These are phyloP conservation scores for Priceomyces fermenticarens DNA, from an alignment of 805 yeast genomes.

Conservation along the genomic window DNA sequence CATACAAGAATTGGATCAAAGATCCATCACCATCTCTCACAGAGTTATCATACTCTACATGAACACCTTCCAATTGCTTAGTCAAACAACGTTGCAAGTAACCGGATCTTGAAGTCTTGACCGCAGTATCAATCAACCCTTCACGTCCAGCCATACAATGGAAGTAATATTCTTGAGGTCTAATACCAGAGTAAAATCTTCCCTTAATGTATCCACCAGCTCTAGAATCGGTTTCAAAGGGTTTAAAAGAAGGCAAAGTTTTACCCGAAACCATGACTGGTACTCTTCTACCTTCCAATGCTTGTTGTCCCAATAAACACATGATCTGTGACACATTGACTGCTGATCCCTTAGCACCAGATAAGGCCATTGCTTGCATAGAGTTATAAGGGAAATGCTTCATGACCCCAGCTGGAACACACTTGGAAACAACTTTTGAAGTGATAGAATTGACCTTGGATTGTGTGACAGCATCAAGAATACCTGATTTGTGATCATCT, in stretches of 20 bases:
- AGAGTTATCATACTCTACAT: slow-evolving; percentile 87
- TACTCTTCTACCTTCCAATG: slow-evolving; percentile 98
- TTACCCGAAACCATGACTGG: slow-evolving; percentile 99
- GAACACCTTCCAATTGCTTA: slow-evolving; percentile 96
- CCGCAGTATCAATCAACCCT: slow-evolving; percentile 99
- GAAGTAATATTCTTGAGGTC: slow-evolving; percentile 98
- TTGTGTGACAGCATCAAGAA: slow-evolving; percentile 93
- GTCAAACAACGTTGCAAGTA: slow-evolving; percentile 97
- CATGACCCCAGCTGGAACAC: slow-evolving; percentile 96
- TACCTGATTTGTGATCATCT: slow-evolving; percentile 88
- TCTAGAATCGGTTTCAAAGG: slow-evolving; percentile 94
- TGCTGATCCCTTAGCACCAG: slow-evolving; percentile 99
- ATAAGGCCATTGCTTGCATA: slow-evolving; percentile 98
- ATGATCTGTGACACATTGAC: slow-evolving; percentile 98
- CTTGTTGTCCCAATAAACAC: slow-evolving; percentile 99
- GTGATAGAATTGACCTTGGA: slow-evolving; percentile 89
- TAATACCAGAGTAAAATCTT: slow-evolving; percentile 95
- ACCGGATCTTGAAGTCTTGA: slow-evolving; percentile 97
- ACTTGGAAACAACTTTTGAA: slow-evolving; percentile 87
- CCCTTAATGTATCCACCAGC: slow-evolving; percentile 99
- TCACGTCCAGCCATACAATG: slow-evolving; percentile 99
- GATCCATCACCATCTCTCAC: slow-evolving; percentile 96
- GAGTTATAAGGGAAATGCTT: slow-evolving; percentile 93
- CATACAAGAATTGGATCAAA: slow-evolving; percentile 90
- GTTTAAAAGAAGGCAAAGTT: slow-evolving; percentile 92